Base-by-base conservation (phyloP, 2,329 filamentous ascomycete species). In the Colletotrichum sp. region DNA sequence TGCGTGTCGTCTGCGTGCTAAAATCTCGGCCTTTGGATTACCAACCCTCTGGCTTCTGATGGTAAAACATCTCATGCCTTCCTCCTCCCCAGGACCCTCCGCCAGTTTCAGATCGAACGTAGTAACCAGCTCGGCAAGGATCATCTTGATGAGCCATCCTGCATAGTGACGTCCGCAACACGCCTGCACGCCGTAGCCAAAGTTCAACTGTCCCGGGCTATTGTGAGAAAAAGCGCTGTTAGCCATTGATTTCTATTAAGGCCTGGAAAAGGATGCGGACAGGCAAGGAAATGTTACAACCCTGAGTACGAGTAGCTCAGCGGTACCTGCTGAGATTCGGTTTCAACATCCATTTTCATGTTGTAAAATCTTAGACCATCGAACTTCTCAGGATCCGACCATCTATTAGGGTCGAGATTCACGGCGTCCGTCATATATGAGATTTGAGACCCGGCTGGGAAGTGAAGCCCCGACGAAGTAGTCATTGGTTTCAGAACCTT, bases 11-110 rank as follows among this genome's bases (percentile, higher is more conserved):
- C 58, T 32, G 15, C 67, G 67, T 36, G 38, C 57, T 15, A 71
- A 36, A 16, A 64, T 71, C 38, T 71, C 58, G 18, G 38, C 58
- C 58, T 71, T 52, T 8, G 67, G 67, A 36, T 71, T 71, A 8
- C 67, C 67, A 28, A 64, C 64, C 36, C 67, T 71, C 67, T 71
- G 67, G 58, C 67, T 71, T n/a, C 67, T n/a, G 36, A 71, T 34
- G 15, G 58, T 36, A 15, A 63, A 71, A 38, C 10, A 52, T 55
- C 67, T 71, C 65, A 57, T 67, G 36, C 30, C 38, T 30, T 55
- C 64, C 6, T 24, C 55, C 16, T 28, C 67, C 24, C 36, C 67
- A 12, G 38, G 52, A 21, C 32, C 57, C 21, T 71, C 58, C 21
- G 26, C 61, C 36, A 71, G 15, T 21, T 64, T 71, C 28, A 71